Evolutionary conservation across 192 early-diverging fungal species (phyloP).

Genomic region (Gamsiella multidivaricata): DNA sequence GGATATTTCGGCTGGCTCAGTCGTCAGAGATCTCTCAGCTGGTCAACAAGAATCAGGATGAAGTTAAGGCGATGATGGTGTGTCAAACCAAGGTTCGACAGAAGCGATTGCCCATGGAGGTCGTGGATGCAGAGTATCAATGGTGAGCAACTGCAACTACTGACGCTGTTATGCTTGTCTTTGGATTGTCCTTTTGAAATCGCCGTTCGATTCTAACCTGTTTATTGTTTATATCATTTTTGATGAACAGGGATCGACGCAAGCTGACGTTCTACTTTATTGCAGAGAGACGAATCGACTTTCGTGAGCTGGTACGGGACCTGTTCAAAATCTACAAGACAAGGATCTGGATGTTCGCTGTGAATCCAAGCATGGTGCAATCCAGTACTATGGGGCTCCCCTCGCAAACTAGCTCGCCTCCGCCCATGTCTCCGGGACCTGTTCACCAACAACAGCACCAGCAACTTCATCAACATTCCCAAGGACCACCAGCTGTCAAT

Average conservation of each 20-base stretch:
- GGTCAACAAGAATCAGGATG: conserved; percentile 87
- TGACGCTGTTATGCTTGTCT: conserved; percentile 2
- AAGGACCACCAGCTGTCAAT: neutral
- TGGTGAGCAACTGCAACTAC: conserved; percentile 72
- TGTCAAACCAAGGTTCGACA: conserved; percentile 92
- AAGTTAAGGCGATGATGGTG: conserved; percentile 86
- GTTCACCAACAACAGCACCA: conserved; percentile 7
- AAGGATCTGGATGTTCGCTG: conserved; percentile 92
- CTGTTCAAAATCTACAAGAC: conserved; percentile 98
- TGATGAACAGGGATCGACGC: conserved; percentile 79
- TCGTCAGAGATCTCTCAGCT: conserved; percentile 84
- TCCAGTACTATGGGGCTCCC: neutral
- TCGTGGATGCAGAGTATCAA: conserved; percentile 98
- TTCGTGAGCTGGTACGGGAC: conserved; percentile 94
- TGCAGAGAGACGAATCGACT: conserved; percentile 93
- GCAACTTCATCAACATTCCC: conserved; percentile 3
- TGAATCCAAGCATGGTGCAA: conserved; percentile 34
- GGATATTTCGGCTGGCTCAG: conserved; percentile 87
- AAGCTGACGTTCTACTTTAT: conserved; percentile 98
- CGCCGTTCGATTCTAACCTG: too few relatives aligned
- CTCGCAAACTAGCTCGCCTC: conserved; percentile 25
- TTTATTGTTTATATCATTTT: neutral
- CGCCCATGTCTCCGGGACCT: neutral
- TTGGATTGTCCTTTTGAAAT: neutral
- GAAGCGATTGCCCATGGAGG: conserved; percentile 93